Conservation (phyloP, 2,329 filamentous ascomycete species). For the Aspergillus pseudoglaucus region DNA sequence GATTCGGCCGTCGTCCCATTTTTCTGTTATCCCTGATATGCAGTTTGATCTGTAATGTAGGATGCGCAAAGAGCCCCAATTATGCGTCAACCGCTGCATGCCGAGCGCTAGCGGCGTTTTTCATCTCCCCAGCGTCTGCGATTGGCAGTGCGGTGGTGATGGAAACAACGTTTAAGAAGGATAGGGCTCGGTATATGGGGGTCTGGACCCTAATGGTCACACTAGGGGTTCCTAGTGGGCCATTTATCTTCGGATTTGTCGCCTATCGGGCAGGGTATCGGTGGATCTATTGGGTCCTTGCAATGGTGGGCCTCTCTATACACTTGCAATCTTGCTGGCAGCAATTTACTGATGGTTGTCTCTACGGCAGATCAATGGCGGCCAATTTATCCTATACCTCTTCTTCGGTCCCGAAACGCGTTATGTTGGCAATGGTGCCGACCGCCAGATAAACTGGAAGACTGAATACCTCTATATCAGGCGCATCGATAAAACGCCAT, state of each 20-base stretch:
- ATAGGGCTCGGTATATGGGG: slow-evolving; percentile 51
- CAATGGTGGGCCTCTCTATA: slow-evolving; percentile 37
- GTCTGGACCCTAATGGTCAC: slow-evolving; percentile 51
- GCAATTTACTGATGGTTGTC: slow-evolving; percentile 9
- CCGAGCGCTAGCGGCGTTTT: slow-evolving; percentile 49
- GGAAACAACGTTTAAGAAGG: slow-evolving; percentile 52
- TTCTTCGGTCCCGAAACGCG: slow-evolving; percentile 52
- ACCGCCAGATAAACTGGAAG: slow-evolving; percentile 32
- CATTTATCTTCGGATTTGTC: slow-evolving; percentile 39
- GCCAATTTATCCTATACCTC: slow-evolving; percentile 52
- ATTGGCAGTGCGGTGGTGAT: slow-evolving; percentile 54
- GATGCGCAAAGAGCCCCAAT: slow-evolving; percentile 45
- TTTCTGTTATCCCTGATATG: slow-evolving; percentile 48
- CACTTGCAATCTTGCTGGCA: too few species aligned
- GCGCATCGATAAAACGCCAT: slow-evolving; percentile 48
- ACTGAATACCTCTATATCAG: slow-evolving; percentile 41
- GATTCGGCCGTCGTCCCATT: slow-evolving; percentile 49
- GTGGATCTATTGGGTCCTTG: slow-evolving; percentile 56
- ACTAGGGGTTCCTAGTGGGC: slow-evolving; percentile 40
- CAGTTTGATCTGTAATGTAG: slow-evolving; percentile 48
- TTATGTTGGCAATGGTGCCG: slow-evolving; percentile 35
- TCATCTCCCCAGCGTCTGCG: slow-evolving; percentile 49
- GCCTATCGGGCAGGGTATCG: slow-evolving; percentile 48
- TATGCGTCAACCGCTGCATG: slow-evolving; percentile 48
- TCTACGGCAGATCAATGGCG: slow-evolving; percentile 44